A percentile compares a stretch with the other conserved stretches of the same genome.
Evolutionary conservation across 805 yeast genomes (phyloP).

Genomic region (Suhomyces faveliae): DNA sequence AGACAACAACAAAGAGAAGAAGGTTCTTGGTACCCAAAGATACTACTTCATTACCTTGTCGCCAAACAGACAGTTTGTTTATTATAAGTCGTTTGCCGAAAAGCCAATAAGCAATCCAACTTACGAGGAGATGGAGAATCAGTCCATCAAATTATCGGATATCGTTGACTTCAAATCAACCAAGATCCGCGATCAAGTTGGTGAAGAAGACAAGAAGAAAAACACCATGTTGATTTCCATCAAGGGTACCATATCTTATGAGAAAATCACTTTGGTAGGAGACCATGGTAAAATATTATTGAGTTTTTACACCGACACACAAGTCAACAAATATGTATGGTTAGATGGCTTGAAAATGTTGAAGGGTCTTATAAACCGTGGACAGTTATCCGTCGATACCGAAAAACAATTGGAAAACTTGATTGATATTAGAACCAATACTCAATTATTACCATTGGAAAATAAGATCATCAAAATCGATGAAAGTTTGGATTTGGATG

Average conservation of each 20-base stretch:
- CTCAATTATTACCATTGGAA: slow-evolving; percentile 40
- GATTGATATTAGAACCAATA: slow-evolving; percentile 37
- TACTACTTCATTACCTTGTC: slow-evolving; percentile 61
- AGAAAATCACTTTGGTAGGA: slow-evolving; percentile 52
- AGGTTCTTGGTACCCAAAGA: slow-evolving; percentile 22
- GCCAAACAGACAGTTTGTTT: slow-evolving; percentile 60
- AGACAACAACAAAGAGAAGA: slow-evolving; percentile 22
- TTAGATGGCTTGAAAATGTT: slow-evolving; percentile 68
- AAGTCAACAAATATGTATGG: slow-evolving; percentile 70
- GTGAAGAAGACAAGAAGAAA: slow-evolving; percentile 43
- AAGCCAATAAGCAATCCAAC: slow-evolving; percentile 51
- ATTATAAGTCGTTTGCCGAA: slow-evolving; percentile 57
- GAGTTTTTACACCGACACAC: slow-evolving; percentile 67
- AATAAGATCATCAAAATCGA: slow-evolving; percentile 16
- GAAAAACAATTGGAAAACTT: slow-evolving; percentile 33
- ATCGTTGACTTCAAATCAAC: slow-evolving; percentile 51
- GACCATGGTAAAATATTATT: slow-evolving; percentile 45
- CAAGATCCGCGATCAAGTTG: slow-evolving; percentile 43
- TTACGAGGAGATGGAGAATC: slow-evolving; percentile 56
- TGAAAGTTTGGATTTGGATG: slow-evolving; percentile 23
- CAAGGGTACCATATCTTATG: slow-evolving; percentile 55
- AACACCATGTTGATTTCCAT: slow-evolving; percentile 51
- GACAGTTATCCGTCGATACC: slow-evolving; percentile 37
- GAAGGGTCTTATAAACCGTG: slow-evolving; percentile 31
- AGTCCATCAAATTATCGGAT: slow-evolving; percentile 49